phyloP scores from a whole-genome alignment of 192 early-diverging fungal genomes.

The Coemansia nantahalensis region DNA sequence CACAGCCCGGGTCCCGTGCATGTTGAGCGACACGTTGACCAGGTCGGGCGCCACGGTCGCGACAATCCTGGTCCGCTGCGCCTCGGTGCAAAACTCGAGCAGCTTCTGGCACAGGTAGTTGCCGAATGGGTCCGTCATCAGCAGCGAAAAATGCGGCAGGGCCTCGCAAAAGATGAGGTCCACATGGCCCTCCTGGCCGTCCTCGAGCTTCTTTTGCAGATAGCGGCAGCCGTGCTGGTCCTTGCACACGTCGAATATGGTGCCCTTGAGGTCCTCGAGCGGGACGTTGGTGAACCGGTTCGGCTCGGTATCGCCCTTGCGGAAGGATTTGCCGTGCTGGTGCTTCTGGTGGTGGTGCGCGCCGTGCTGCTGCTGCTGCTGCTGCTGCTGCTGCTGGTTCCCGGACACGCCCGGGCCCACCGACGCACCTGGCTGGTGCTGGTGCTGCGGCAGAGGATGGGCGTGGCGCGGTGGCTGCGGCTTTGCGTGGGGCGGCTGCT shows the following conservation, averaged over 20 bases:
- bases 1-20: slow-evolving; percentile 92
- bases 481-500: slow-evolving; percentile 8
- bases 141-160: slow-evolving; percentile 66
- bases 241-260: slow-evolving; percentile 77
- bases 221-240: slow-evolving; percentile 90
- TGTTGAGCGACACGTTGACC: slow-evolving; percentile 78
- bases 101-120: slow-evolving; percentile 91
- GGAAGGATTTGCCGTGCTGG: slow-evolving; percentile 18
- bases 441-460: slow-evolving; percentile 22
- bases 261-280: slow-evolving; percentile 68
- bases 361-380: slow-evolving; percentile 6
- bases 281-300: slow-evolving; percentile 67
- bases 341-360: slow-evolving; percentile 43
- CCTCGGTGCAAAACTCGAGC: slow-evolving; percentile 76
- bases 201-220: slow-evolving; percentile 84
- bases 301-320: slow-evolving; percentile 44
- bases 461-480: slow-evolving; percentile 23
- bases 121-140: slow-evolving; percentile 92
- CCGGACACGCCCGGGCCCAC: too few species aligned
- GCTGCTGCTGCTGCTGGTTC: slow-evolving; percentile 10
- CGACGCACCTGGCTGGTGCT: not conserved
- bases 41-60: slow-evolving; percentile 70
- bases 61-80: slow-evolving; percentile 72
- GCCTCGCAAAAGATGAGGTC: slow-evolving; percentile 77
- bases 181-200: slow-evolving; percentile 61